phyloP scores from a whole-genome alignment of 192 early-diverging fungal species.

The Backusella westeae region DNA sequence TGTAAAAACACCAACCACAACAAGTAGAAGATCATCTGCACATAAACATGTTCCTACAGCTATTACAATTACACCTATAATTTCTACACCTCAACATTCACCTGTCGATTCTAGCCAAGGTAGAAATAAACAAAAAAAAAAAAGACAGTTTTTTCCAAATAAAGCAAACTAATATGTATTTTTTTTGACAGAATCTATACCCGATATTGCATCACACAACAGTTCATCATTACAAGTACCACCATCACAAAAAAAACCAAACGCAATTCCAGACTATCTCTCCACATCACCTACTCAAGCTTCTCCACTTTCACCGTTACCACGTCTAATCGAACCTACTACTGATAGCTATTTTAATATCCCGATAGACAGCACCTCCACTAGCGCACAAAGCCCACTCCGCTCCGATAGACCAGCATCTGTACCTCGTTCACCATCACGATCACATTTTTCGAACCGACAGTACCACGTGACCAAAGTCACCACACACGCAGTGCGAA shows the following conservation, averaged over 20 bases:
- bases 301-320: constrained; percentile 13
- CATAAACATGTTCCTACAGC: neutral
- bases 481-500: neutral
- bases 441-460: neutral
- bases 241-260: neutral
- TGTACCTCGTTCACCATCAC: neutral
- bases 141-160: neutral
- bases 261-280: neutral
- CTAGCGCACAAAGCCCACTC: neutral
- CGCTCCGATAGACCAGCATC: neutral
- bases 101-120: neutral
- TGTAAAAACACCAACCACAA: neutral
- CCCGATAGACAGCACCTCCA: neutral
- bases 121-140: neutral
- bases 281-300: neutral
- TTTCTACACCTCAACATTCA: neutral
- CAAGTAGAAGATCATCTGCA: neutral
- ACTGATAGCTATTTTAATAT: neutral
- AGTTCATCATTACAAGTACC: neutral
- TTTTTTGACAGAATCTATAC: neutral
- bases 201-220: neutral
- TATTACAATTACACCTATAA: neutral
- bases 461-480: neutral
- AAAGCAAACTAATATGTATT: neutral
- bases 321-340: neutral